Evolutionary conservation across 75 land plant genomes (phyloP), one percentile per base, ranked within the genome.

Genomic region (Picea sitchensis): DNA sequence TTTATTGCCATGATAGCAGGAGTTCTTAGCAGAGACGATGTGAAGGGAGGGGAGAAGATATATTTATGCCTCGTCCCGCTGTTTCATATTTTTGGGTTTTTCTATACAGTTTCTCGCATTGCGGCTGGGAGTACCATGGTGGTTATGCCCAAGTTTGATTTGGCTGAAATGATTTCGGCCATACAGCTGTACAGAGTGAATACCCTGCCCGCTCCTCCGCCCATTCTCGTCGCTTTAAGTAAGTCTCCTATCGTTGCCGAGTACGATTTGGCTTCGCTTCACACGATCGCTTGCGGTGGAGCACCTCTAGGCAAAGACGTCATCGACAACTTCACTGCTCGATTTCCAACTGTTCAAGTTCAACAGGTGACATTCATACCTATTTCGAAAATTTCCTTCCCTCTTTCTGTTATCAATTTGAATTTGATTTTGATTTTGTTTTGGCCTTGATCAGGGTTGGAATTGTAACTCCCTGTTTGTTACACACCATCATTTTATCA

Each of bases 51-150:
- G 26, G 61, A 82, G 23, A 76, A 82, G 56, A 73, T 82, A 0
- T 80, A 69, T 82, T 73, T 93, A 23, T 75, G 83, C 44, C 76
- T 79, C 58, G 23, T 93, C 36, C 98, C 98, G 17, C 11, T 95
- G 87, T 95, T 91, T 77, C 98, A 95, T 83, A 86, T 93, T 12
- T 93, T 76, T 72, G 98, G 98, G 61, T 83, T 92, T 32, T 32
- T 65, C 32, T 11, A 11, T 2, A 30, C 20, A 23, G 2, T 65
- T 23, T 2, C 13, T 14, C n/a, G 12, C 12, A 11, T 65, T 14
- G 68, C n/a, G 23, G 13, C 12, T 23, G 32, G 13, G 68, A 23
- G 4, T 23, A 21, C 68, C 32, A 11, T 65, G 68, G 68, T 65
- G 26, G 18, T 91, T 51, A 82, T 88, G 87, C 80, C 80, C 75